Percentiles rank a stretch among this genome's conserved stretches.
Evolutionary conservation across 139 green algal species (phyloP).

Genomic region (Chara braunii): DNA sequence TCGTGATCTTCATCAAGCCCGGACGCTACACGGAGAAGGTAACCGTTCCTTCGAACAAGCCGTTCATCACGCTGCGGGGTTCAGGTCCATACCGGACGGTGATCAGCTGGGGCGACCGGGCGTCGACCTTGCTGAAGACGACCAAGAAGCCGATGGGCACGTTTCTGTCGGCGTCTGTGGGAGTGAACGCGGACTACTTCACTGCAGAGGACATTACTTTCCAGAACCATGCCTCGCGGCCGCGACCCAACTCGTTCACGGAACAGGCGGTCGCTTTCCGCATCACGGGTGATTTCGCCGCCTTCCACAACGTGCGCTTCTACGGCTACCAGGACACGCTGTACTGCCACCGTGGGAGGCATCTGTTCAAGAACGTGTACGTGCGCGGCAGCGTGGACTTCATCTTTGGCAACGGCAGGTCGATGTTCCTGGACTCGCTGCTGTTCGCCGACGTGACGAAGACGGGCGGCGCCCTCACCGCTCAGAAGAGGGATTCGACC

Average conservation of each 20-base stretch:
- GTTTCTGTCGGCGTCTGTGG: background rate
- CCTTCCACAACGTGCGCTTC: conserved; percentile 10
- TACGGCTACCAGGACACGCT: conserved; percentile 7
- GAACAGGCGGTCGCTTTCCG: conserved; percentile 18
- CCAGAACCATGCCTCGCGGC: background rate
- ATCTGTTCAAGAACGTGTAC: conserved; percentile 12
- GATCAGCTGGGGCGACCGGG: too few species aligned
- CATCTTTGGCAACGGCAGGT: conserved; percentile 9
- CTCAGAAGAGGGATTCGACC: background rate
- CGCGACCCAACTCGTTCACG: conserved; percentile 2
- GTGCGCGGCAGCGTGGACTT: conserved; percentile 12
- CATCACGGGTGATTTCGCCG: background rate
- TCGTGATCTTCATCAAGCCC: conserved; percentile 13
- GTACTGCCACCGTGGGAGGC: conserved; percentile 5
- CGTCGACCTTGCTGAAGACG: too few species aligned
- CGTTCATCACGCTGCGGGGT: conserved; percentile 15
- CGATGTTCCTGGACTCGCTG: background rate
- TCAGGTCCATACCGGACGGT: too few species aligned
- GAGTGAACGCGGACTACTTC: conserved; percentile 8
- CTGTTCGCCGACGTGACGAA: conserved; percentile 1
- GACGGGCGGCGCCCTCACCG: background rate
- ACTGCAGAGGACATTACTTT: conserved; percentile 18
- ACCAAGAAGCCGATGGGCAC: background rate
- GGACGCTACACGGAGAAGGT: conserved; percentile 15
- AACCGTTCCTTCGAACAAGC: conserved; percentile 8